Percentiles rank a stretch among this genome's conserved stretches.
phyloP scores from a whole-genome alignment of 2,329 filamentous ascomycete genomes.

The Dendryphion nanum region DNA sequence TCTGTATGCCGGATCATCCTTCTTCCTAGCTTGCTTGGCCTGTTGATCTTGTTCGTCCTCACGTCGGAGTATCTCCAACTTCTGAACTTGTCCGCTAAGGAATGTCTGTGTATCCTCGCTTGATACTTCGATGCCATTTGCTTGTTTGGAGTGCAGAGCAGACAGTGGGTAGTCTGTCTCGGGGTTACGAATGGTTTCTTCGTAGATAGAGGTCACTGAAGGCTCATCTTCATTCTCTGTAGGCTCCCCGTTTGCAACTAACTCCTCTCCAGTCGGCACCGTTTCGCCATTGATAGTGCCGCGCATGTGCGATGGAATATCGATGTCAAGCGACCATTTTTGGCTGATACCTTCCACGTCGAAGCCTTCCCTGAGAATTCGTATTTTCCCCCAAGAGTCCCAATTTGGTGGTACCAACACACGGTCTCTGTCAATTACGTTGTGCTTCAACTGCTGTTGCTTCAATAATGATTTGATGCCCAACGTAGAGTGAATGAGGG shows the following conservation, averaged over 20 bases:
- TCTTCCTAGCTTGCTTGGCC: constrained; percentile 33
- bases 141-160: constrained; percentile 44
- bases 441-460: constrained; percentile 52
- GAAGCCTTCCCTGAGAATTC: constrained; percentile 86
- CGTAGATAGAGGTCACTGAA: constrained; percentile 71
- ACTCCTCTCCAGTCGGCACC: constrained; percentile 10
- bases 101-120: constrained; percentile 77
- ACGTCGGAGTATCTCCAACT: constrained; percentile 64
- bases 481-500: constrained; percentile 78
- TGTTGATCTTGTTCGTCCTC: constrained; percentile 60
- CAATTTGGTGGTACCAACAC: constrained; percentile 94
- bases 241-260: constrained; percentile 9
- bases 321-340: constrained; percentile 83
- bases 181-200: constrained; percentile 75
- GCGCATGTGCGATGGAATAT: constrained; percentile 41
- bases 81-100: constrained; percentile 69
- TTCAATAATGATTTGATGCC: constrained; percentile 78
- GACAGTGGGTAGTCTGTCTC: constrained; percentile 50
- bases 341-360: constrained; percentile 84
- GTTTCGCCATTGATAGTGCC: constrained; percentile 20
- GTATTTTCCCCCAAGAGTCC: constrained; percentile 98
- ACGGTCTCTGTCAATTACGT: constrained; percentile 90
- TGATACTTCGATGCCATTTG: constrained; percentile 57
- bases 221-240: constrained; percentile 31
- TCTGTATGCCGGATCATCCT: constrained; percentile 25